Percentiles rank a stretch among this genome's conserved stretches.
These are phyloP conservation scores for Westerdykella sp. DNA, from an alignment of 2,329 filamentous ascomycete species.

Conservation along the genomic window DNA sequence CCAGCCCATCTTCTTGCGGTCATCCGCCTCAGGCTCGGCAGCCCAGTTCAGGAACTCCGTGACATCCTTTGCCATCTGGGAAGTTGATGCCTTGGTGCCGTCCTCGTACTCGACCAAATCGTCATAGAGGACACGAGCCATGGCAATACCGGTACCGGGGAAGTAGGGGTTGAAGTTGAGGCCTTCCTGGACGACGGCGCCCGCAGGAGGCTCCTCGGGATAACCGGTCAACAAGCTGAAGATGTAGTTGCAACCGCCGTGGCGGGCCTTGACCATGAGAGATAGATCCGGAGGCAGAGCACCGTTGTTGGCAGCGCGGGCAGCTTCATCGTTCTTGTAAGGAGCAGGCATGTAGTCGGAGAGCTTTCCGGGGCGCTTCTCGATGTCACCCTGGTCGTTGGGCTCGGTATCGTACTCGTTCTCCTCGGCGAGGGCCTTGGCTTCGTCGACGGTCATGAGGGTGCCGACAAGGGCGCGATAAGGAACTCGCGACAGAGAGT, in stretches of 20 bases:
- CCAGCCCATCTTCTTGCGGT: conserved; percentile 99
- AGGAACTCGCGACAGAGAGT: conserved; percentile 89
- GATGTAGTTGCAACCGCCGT: conserved; percentile 98
- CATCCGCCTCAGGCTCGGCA: conserved; percentile 97
- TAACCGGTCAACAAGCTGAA: conserved; percentile 96
- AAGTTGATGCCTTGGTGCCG: conserved; percentile 84
- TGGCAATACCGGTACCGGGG: conserved; percentile 96
- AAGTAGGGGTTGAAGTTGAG: conserved; percentile 99
- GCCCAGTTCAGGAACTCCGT: conserved; percentile 99
- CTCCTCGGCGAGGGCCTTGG: conserved; percentile 94
- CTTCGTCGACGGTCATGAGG: conserved; percentile 93
- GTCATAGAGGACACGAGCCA: conserved; percentile 97
- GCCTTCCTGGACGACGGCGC: conserved; percentile 75
- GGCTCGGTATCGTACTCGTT: conserved; percentile 98
- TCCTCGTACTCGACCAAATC: conserved; percentile 98
- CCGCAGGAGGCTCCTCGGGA: conserved; percentile 90
- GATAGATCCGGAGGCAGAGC: conserved; percentile 95
- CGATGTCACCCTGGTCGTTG: conserved; percentile 95
- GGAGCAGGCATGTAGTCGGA: conserved; percentile 92
- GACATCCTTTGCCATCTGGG: conserved; percentile 99
- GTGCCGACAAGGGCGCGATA: conserved; percentile 88
- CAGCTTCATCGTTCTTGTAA: conserved; percentile 99
- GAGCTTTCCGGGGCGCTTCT: conserved; percentile 97
- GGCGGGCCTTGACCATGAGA: conserved; percentile 94
- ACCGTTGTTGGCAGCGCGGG: conserved; percentile 96